Base-by-base conservation (phyloP, 1,139 yeast species). In the Petasospora rhodanensis region DNA sequence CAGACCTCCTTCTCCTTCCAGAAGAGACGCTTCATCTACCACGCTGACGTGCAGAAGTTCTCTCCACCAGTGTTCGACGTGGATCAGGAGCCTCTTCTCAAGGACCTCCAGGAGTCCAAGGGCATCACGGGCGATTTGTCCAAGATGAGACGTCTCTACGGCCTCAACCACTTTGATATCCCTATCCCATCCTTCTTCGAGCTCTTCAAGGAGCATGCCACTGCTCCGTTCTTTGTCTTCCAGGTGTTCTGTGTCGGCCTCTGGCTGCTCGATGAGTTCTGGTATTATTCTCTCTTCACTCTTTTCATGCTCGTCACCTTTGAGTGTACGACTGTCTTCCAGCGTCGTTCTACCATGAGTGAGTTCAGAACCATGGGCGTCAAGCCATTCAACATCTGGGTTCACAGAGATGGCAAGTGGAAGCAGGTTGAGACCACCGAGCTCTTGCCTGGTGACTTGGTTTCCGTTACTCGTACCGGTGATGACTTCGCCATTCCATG, bases 301-400 rank as follows among this genome's bases (percentile, higher is more conserved):
- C 68, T 91, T 45, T 80, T 93, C 59, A 89, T 91, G 94, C 72
- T 93, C 45, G 80, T 91, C 19, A 76, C 94, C 4, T 91, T 91
- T 65, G 99, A 91, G 62, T 84, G 81, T 61, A 86, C 96, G 24
- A 87, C 95, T 25, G 98, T 91, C 13, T 83, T 78, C 63, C 98
- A 93, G 68, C 82, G 99, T 63, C 84, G 95, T 64, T 68, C 86
- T 10, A 91, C 98, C 33, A 81, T 91, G 86, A 67, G 79, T 32
- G 98, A 91, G 62, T 91, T 91, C 60, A 87, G 95, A 62, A 81
- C 94, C 28, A 91, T 93, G 98, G 96, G 97, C 46, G 81, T 93
- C 49, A 86, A 87, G 58, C 97, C 98, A 11, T 93, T 84, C 59
- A 65, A 71, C 9, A 69, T 91, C 41, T 75, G 77, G 55, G 95